Evolutionary conservation across 768 basidiomycete genomes (phyloP), one percentile per base, ranked within the genome.

Genomic region (Naganishia vaughanmartiniae): DNA sequence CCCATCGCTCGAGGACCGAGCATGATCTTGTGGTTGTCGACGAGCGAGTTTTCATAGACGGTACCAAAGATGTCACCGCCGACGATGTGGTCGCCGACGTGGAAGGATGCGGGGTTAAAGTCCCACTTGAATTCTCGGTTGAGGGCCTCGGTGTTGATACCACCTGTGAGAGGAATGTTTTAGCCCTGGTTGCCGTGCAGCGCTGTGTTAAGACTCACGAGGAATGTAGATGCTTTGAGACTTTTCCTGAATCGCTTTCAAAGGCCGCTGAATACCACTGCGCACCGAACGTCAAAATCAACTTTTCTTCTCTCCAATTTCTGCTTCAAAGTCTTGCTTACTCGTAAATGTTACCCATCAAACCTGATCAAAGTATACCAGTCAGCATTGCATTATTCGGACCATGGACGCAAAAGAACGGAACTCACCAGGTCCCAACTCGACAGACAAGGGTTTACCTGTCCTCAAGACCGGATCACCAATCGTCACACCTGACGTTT

Each of bases 171-270:
- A 26, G 69, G 46, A n/a, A 46, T 39, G 54, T 11, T 19, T 70
- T 36, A 66, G 68, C 36, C 21, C 26, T 21, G 46, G 12, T 24
- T 54, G 45, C 21, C 24, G 34, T 26, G 26, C 15, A 54, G 36
- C 24, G 21, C 11, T 26, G 9, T 12, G 6, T 17, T 12, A 34
- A 28, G 70, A 77, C 80, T 63, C 48, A 80, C 80, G 78, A 45
- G 96, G 96, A 73, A 99, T 98, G 83, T 99, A 99, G 78, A 99
- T 99, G n/a, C 93, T 96, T 77, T 97, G 90, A 54, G 96, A 97
- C 51, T 91, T 86, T 78, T 96, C 92, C 87, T 93, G 93, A 75
- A 99, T 99, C 42, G 90, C 88, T 89, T 85, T 84, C 46, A 84
- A 77, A 87, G 93, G 93, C 78, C 93, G 88, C 81, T 96, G 93